Evolutionary conservation across 805 yeast species (phyloP).

Genomic region (Ogataea henricii): DNA sequence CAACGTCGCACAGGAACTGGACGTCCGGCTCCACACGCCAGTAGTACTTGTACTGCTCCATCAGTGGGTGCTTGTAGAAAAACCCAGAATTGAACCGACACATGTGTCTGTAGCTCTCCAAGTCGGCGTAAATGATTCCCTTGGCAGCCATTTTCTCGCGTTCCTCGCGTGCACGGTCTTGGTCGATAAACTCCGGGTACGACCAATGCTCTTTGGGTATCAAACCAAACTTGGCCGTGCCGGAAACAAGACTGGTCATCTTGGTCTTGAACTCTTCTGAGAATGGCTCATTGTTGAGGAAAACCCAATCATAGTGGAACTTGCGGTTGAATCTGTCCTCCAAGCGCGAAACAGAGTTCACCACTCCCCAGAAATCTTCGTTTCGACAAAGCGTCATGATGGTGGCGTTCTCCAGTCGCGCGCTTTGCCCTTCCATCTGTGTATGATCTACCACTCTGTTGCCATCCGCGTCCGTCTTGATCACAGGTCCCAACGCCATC

Average conservation of each 20-base stretch:
- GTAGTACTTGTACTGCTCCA: constrained; percentile 63
- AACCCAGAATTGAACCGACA: constrained; percentile 49
- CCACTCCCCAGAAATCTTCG: constrained; percentile 56
- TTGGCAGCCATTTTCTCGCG: constrained; percentile 55
- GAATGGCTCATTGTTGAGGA: constrained; percentile 80
- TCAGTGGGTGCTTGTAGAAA: constrained; percentile 60
- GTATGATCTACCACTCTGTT: background rate
- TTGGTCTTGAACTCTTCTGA: constrained; percentile 64
- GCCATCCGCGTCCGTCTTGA: background rate
- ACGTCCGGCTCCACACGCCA: constrained; percentile 82
- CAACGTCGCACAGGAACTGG: constrained; percentile 58
- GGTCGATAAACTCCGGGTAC: constrained; percentile 79
- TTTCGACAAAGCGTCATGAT: constrained; percentile 71
- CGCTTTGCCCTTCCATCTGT: background rate
- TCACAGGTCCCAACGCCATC: background rate
- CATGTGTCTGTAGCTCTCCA: constrained; percentile 49
- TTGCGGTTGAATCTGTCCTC: constrained; percentile 80
- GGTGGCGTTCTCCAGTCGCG: constrained; percentile 46
- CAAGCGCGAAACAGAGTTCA: constrained; percentile 64
- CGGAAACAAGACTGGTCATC: constrained; percentile 58
- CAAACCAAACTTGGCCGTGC: constrained; percentile 68
- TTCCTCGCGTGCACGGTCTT: constrained; percentile 62
- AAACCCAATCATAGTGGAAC: constrained; percentile 89
- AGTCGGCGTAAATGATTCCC: constrained; percentile 42
- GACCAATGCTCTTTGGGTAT: constrained; percentile 86